A percentile compares a stretch with the other conserved stretches of the same genome.
Conservation (phyloP, 352 stramenopile genomes). For the Plasmopara viticola region DNA sequence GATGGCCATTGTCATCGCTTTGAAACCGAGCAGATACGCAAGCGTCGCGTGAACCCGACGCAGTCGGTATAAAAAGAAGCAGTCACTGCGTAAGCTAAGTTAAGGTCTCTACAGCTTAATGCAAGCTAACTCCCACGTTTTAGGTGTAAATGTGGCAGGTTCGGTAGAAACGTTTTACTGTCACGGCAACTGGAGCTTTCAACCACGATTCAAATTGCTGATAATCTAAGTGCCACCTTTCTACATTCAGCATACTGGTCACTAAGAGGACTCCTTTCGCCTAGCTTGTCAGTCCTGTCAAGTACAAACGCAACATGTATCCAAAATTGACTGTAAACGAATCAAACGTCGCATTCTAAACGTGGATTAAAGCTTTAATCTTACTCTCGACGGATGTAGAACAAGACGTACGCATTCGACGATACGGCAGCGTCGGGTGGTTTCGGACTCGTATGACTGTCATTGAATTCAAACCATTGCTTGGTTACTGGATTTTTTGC, state of each 20-base stretch:
- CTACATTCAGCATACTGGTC: too few species aligned
- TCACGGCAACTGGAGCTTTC: too few species aligned
- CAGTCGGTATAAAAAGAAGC: background rate
- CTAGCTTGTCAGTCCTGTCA: too few species aligned
- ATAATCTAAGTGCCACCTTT: too few species aligned
- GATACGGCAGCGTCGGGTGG: slow-evolving; percentile 52
- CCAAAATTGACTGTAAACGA: too few species aligned
- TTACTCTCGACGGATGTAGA: slow-evolving; percentile 54
- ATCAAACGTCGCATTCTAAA: background rate
- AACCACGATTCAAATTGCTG: too few species aligned
- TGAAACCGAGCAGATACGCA: background rate
- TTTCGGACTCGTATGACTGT: slow-evolving; percentile 66
- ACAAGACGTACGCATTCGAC: slow-evolving; percentile 72
- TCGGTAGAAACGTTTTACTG: too few species aligned
- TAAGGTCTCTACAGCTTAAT: background rate
- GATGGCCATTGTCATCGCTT: slow-evolving; percentile 6
- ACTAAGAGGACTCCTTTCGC: too few species aligned
- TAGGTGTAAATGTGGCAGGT: too few species aligned
- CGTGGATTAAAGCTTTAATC: background rate
- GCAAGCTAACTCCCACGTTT: too few species aligned
- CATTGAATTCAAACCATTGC: slow-evolving; percentile 87
- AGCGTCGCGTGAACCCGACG: background rate
- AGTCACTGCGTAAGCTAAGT: slow-evolving; percentile 1
- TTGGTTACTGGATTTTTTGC: slow-evolving; percentile 78
- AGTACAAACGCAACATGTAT: too few species aligned